Evolutionary conservation across 176 grass and related monocot genomes (phyloP), one percentile per base, ranked within the genome.

Genomic region (Guadua angustifolia): DNA sequence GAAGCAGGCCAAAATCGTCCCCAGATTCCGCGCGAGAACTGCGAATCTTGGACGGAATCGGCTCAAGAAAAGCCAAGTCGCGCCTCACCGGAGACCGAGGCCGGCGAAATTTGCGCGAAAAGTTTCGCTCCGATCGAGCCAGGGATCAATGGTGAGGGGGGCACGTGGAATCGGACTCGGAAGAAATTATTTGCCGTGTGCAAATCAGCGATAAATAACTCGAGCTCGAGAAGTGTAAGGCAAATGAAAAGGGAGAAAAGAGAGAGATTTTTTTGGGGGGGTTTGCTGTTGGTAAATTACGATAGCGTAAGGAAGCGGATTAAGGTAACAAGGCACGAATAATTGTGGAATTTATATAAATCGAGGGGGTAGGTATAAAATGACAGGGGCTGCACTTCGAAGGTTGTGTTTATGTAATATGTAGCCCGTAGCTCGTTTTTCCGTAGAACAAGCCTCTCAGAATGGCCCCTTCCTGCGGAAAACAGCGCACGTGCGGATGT

Each of bases 151-250:
- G 69, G 69, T 75, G 69, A 52, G 39, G n/a, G 38, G 36, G n/a
- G 42, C 21, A 6, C 58, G 29, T 33, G 18, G 58, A 46, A 66
- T 17, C 56, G 61, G 32, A 57, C 24, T 79, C 22, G 7, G 9
- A 22, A 8, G 24, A 38, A 57, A 9, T 4, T 9, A 47, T 39
- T 69, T 7, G 36, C 66, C 21, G 39, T n/a, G 4, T 15, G 66
- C 4, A 42, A 69, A 45, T 24, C 11, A 69, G 4, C 32, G 50
- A 66, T 8, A 72, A 64, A 76, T 17, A n/a, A 85, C 80, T 85
- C 77, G 77, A 75, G 61, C 61, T 36, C 14, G 82, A 85, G 77
- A 58, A 53, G 86, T 47, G 77, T 4, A 69, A 53, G 62, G 82
- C 68, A 88, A 74, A 82, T 25, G 24, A 84, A 68, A 65, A 24